Conservation (phyloP, 441 rosid genomes). For the Croton laevigatus region DNA sequence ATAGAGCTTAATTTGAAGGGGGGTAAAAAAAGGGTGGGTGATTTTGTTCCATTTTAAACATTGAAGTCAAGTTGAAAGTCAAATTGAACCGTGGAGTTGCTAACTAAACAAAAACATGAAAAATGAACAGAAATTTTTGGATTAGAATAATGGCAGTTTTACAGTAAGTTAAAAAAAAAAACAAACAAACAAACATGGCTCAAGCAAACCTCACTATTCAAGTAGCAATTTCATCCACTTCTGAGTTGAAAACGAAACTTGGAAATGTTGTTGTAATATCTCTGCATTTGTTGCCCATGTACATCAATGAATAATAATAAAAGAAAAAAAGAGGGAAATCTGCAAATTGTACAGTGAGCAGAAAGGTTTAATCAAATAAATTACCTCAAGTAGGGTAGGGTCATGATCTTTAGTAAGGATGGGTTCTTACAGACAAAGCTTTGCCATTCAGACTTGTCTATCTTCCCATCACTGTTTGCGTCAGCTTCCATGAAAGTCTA, state of each 20-base stretch:
- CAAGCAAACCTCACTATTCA: constrained; percentile 15
- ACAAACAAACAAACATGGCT: too few species aligned
- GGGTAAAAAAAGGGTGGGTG: too few species aligned
- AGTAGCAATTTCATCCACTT: constrained; percentile 78
- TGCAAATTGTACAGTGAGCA: not conserved
- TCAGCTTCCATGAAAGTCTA: constrained; percentile 94
- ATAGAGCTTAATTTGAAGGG: too few species aligned
- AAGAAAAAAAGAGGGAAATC: not conserved
- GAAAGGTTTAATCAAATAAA: not conserved
- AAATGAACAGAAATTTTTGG: too few species aligned
- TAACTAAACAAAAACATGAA: too few species aligned
- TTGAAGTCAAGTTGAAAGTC: too few species aligned
- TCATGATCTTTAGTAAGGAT: constrained; percentile 85
- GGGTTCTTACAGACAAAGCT: constrained; percentile 80
- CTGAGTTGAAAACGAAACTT: constrained; percentile 85
- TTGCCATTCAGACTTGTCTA: constrained; percentile 79
- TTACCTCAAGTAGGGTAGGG: constrained; percentile 87
- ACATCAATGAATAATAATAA: not conserved
- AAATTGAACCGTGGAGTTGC: too few species aligned
- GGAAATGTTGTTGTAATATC: constrained; percentile 96
- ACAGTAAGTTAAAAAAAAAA: too few species aligned
- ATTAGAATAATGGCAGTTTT: too few species aligned
- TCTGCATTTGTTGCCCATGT: constrained; percentile 41
- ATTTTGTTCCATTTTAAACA: too few species aligned
- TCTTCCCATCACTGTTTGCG: constrained; percentile 76